Conservation (phyloP, 2,329 filamentous ascomycete genomes). For the Fusarium hostae region DNA sequence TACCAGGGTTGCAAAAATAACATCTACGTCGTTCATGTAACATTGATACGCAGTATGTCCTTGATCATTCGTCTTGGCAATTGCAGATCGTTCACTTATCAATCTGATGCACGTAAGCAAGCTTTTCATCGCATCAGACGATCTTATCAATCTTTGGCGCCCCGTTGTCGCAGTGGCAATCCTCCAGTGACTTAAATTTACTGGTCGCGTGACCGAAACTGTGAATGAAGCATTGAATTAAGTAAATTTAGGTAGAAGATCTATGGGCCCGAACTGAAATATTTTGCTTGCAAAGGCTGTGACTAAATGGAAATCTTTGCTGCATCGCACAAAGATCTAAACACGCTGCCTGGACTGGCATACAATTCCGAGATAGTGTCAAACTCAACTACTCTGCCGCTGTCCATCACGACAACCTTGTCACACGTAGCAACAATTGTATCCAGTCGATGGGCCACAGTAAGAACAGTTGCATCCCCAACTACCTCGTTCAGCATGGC, state of each 20-base stretch:
- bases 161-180: background rate
- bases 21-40: background rate
- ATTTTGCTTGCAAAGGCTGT: background rate
- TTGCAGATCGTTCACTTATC: background rate
- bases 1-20: background rate
- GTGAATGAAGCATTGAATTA: background rate
- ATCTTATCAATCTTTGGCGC: background rate
- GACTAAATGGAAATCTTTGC: slow-evolving; percentile 7
- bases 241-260: background rate
- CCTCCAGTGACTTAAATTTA: background rate
- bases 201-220: background rate
- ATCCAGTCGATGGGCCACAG: slow-evolving; percentile 36
- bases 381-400: slow-evolving; percentile 31
- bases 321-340: slow-evolving; percentile 24
- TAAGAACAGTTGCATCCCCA: slow-evolving; percentile 31
- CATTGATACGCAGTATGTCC: background rate
- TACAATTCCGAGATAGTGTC: slow-evolving; percentile 13
- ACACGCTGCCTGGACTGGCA: background rate
- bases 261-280: background rate
- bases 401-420: slow-evolving; percentile 34
- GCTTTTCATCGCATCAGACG: background rate
- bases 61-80: background rate
- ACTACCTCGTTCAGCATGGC: slow-evolving; percentile 20
- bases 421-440: slow-evolving; percentile 37
- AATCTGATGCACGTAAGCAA: background rate